Evolutionary conservation across 345 rosid genomes (phyloP), one percentile per base, ranked within the genome.

Genomic region (Arabidopsis suecica): DNA sequence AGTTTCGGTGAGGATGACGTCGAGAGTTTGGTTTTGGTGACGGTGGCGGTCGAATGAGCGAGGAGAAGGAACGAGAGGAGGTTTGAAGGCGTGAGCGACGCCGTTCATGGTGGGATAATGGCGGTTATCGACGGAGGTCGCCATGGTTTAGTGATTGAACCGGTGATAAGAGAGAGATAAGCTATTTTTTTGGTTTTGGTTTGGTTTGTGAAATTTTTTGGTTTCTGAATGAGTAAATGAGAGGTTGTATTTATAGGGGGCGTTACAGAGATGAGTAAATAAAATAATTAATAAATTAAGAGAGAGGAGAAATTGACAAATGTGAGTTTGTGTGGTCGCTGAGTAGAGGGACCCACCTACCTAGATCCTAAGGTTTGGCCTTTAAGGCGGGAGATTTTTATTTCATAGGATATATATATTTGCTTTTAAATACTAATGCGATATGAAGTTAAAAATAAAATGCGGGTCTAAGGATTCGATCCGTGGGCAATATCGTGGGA

Each of bases 101-200:
- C 86, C 88, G 68, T 82, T 86, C 57, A 85, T 59, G 80, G 83
- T 3, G 32, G 82, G 76, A 56, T 80, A 90, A 54, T 85, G 96
- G 55, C 93, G 89, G 81, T 91, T 91, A 14, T 84, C 91, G 56
- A 94, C 93, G 0, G 88, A 88, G 62, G 97, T 89, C 54, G 95
- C 89, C 98, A 94, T 91, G 65, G 45, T 30, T 28, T 28, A 45
- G 44, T 40, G 32, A 37, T 65, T 44, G 51, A 8, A 60, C 68
- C 64, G 61, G 59, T 32, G 49, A 60, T 41, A 64, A 66, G 40
- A 65, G 53, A 74, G 57, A 62, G 68, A 62, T 33, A 47, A 47
- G 9, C 51, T 47, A 47, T 47, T 47, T 47, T n/a, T 47, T 45
- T n/a, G 4, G 16, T 13, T 42, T 12, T 42, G 47, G n/a, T 5